phyloP scores from a whole-genome alignment of 169 alveolate genomes.

The Plasmodium reichenowi region DNA sequence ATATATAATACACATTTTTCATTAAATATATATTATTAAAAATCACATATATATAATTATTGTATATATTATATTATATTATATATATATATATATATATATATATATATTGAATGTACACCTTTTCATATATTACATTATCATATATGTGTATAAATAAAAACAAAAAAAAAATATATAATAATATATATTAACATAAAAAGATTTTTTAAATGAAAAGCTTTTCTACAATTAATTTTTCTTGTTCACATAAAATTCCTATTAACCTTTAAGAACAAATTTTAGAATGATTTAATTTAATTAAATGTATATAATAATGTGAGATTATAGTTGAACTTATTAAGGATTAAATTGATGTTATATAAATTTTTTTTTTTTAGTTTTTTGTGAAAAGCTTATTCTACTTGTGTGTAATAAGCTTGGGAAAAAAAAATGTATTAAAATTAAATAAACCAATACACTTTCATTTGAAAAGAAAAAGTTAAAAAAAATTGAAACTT shows the following conservation, averaged over 20 bases:
- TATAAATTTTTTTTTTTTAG: background rate
- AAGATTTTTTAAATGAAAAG: no score
- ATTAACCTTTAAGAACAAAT: slow-evolving; percentile 5
- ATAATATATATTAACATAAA: background rate
- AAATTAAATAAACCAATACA: background rate
- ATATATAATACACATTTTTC: no score
- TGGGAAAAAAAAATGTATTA: background rate
- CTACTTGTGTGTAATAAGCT: background rate
- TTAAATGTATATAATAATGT: background rate
- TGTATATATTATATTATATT: no score
- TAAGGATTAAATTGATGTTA: background rate
- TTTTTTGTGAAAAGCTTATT: background rate
- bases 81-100: no score
- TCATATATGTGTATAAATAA: slow-evolving; percentile 22
- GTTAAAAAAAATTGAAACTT: no score
- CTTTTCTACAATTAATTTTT: background rate
- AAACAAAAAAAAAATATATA: background rate
- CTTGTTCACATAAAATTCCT: background rate
- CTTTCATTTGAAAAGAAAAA: no score
- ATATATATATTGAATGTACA: background rate
- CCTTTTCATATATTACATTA: background rate
- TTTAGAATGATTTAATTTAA: background rate
- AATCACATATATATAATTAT: slow-evolving; percentile 1
- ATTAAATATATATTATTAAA: background rate
- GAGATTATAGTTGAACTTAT: background rate